These are phyloP conservation scores for Fusarium setosum DNA, from an alignment of 2,329 filamentous ascomycete genomes.

Conservation along the genomic window DNA sequence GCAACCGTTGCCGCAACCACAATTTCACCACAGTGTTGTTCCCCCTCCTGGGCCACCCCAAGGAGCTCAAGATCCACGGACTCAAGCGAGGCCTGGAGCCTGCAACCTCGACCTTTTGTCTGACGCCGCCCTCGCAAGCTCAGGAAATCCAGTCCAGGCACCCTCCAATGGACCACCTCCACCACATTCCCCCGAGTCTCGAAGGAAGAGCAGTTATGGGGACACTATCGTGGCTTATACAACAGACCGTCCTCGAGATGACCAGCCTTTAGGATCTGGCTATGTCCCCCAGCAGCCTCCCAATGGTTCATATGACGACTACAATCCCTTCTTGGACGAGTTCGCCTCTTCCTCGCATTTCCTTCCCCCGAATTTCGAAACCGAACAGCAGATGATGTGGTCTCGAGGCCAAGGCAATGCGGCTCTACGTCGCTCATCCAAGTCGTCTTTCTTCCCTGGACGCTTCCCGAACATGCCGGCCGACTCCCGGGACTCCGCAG, in stretches of 20 bases:
- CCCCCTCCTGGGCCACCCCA: conserved; percentile 47
- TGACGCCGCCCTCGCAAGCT: conserved; percentile 69
- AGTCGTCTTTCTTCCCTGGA: conserved; percentile 63
- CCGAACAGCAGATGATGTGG: conserved; percentile 66
- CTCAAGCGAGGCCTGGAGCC: conserved; percentile 57
- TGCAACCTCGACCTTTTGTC: conserved; percentile 70
- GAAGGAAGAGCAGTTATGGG: conserved; percentile 60
- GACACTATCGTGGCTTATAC: conserved; percentile 58
- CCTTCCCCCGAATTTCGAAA: conserved; percentile 65
- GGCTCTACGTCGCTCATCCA: conserved; percentile 55
- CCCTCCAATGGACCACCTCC: conserved; percentile 59
- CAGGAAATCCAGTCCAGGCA: conserved; percentile 63
- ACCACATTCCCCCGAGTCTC: conserved; percentile 52
- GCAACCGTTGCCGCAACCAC: conserved; percentile 40
- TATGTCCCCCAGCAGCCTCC: conserved; percentile 45
- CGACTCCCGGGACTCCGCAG: conserved; percentile 58
- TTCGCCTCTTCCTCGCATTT: conserved; percentile 66
- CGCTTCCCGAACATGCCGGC: conserved; percentile 65
- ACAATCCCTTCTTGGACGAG: conserved; percentile 70
- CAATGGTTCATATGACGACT: conserved; percentile 62
- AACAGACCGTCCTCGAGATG: conserved; percentile 60
- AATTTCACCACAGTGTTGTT: conserved; percentile 56
- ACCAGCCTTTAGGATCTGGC: conserved; percentile 55
- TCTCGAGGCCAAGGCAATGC: conserved; percentile 55
- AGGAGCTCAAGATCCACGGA: conserved; percentile 59